Base-by-base conservation (phyloP, 495 filamentous ascomycete genomes). In the Letharia columbiana region DNA sequence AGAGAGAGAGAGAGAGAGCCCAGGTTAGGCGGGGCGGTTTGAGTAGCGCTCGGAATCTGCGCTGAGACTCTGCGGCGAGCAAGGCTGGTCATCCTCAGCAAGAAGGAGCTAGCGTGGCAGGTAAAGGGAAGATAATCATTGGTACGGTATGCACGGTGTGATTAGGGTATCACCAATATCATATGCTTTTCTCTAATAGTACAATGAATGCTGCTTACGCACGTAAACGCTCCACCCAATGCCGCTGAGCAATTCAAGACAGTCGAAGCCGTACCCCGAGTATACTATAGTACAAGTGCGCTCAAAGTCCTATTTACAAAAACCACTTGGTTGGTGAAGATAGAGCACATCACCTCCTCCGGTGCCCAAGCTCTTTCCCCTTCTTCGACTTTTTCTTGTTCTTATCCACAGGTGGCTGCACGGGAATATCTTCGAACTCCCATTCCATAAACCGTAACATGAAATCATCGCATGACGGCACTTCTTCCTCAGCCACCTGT, bases 371-470 rank as follows among this genome's bases (percentile, higher is more conserved):
- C 71, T 93, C 70, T 49, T 61, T 91, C 69, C 87, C 89, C 61
- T 89, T 91, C 72, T 87, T 86, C 65, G 78, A 79, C 74, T 82
- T 86, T 77, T 89, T 94, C 79, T 86, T 89, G 74, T 85, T 91
- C 76, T 89, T 91, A 71, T 92, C 91, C 69, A 81, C 82, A 7
- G 92, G 91, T 63, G 91, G 82, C 66, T 91, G 86, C 61, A 96
- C 81, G 39, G 89, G 86, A 65, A 91, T 87, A 64, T 89, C 86
- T 71, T 88, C 86, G 60, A 94, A 80, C 73, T 92, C 86, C 79
- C 81, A 86, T 67, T 89, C 82, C 84, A 95, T 89, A 66, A 84
- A 85, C 39, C 80, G 78, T 63, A 97, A 77, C 84, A 98, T 90
- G 72, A 91, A 96, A 52, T 93, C 90, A 71, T 98, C 66, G 35